These are phyloP conservation scores for Paratinospora sagittata DNA, from an alignment of 164 flowering plant species.

Conservation along the genomic window DNA sequence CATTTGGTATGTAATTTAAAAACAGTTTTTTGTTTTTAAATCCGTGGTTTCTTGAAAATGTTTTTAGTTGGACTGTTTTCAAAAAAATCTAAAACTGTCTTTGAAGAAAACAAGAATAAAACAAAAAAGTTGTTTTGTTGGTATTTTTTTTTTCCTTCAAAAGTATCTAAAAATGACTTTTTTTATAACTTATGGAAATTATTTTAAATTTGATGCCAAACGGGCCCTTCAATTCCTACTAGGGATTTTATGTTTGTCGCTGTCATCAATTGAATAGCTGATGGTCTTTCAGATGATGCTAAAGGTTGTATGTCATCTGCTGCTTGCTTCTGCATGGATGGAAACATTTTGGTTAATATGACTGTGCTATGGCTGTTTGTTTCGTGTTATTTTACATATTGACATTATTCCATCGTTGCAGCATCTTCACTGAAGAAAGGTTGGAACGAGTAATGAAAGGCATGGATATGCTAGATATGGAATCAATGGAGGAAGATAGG, in stretches of 20 bases:
- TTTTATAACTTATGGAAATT: too few species aligned
- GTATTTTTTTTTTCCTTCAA: too few species aligned
- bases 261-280: background rate
- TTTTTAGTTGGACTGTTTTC: too few species aligned
- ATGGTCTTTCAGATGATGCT: background rate
- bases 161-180: too few species aligned
- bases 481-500: constrained; percentile 20
- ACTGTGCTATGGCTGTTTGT: background rate
- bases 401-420: constrained; percentile 24
- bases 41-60: too few species aligned
- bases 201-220: too few species aligned
- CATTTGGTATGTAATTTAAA: too few species aligned
- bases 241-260: background rate
- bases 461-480: constrained; percentile 47
- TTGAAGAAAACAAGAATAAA: too few species aligned
- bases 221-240: background rate
- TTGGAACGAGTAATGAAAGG: constrained; percentile 68
- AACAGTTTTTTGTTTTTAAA: too few species aligned
- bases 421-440: constrained; percentile 94
- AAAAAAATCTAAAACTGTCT: too few species aligned
- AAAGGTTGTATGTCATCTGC: background rate
- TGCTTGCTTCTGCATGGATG: background rate
- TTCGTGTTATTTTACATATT: constrained; percentile 10
- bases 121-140: too few species aligned
- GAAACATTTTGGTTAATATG: background rate